Evolutionary conservation across 2,329 filamentous ascomycete genomes (phyloP), one percentile per base, ranked within the genome.

Genomic region (Metarhizium rileyi): DNA sequence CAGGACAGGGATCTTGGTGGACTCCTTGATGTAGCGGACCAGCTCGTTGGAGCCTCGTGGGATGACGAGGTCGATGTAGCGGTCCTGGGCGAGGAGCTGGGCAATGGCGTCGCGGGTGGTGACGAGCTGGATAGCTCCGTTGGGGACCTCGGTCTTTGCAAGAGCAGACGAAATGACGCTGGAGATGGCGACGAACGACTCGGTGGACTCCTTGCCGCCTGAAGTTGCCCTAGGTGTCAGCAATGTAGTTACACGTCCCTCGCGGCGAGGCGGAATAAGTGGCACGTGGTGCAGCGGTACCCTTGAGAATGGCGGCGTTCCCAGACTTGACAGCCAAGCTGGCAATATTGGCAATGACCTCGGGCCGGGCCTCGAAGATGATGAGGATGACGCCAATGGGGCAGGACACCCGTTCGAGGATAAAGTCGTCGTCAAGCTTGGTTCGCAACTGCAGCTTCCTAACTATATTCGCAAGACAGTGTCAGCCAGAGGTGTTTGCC

Each of bases 291-390:
- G 3, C 14, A 16, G 41, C 18, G 53, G 10, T 60, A 77, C 83
- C 91, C 75, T 98, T 98, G 53, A 98, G 75, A 60, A 98, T 97
- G 47, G 90, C 93, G 33, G 93, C 87, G 67, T 98, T 98, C 60
- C 90, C 93, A 12, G 91, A 97, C 67, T 98, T 98, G 68, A 98
- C 87, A 35, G 93, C 90, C 23, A 98, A 76, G 4, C 90, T 88
- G 54, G 93, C 90, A 62, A 98, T 97, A 68, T 98, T 98, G 63
- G 91, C 93, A 63, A 98, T 96, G 56, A 98, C 93, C 70, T 98
- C 93, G 6, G 93, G 93, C 7, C 93, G 86, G 33, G 93, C 93
- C 71, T 98, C 93, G 63, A 98, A 98, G 63, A 98, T 97, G 69
- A 98, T 93, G 57, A 98, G 79, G 40, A 98, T 80, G n/a, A 97